phyloP scores from a whole-genome alignment of 345 rosid species.

The Euphorbia peplus region DNA sequence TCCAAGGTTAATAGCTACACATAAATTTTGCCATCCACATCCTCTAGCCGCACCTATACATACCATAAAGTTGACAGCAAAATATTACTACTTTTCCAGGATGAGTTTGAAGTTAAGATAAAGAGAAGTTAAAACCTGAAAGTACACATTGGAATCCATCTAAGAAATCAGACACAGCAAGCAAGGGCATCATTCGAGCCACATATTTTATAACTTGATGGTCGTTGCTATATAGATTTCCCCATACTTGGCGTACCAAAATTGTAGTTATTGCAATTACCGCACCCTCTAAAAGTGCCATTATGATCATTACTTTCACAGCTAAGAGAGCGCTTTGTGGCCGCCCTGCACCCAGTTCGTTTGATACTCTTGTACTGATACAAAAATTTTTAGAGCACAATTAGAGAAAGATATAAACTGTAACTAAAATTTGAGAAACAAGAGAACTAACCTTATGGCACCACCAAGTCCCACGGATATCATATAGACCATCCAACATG shows the following conservation, averaged over 20 bases:
- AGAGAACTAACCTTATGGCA: slow-evolving; percentile 49
- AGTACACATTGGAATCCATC: slow-evolving; percentile 51
- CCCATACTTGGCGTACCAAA: slow-evolving; percentile 44
- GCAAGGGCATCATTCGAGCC: slow-evolving; percentile 43
- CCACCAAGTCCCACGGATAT: slow-evolving; percentile 67
- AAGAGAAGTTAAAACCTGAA: slow-evolving; percentile 30
- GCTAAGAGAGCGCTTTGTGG: slow-evolving; percentile 43
- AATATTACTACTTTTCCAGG: not conserved
- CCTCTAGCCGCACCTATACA: slow-evolving; percentile 50
- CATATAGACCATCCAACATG: slow-evolving; percentile 64
- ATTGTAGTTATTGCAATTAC: slow-evolving; percentile 36
- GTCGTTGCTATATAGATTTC: slow-evolving; percentile 47
- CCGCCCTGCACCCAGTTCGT: slow-evolving; percentile 60
- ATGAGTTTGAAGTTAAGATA: not conserved
- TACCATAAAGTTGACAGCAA: not conserved
- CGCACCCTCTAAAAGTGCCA: slow-evolving; percentile 44
- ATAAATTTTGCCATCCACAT: slow-evolving; percentile 48
- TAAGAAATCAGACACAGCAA: slow-evolving; percentile 41
- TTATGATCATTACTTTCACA: slow-evolving; percentile 35
- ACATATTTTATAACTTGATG: slow-evolving; percentile 35
- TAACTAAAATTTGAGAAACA: not conserved
- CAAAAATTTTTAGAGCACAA: not conserved
- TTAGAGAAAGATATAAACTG: not conserved
- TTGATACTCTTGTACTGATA: slow-evolving; percentile 49
- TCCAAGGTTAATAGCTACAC: slow-evolving; percentile 45